Percentiles rank a stretch among this genome's conserved stretches.
These are phyloP conservation scores for Wallacemonas collosoma DNA, from an alignment of 208 protist genomes.

Conservation along the genomic window DNA sequence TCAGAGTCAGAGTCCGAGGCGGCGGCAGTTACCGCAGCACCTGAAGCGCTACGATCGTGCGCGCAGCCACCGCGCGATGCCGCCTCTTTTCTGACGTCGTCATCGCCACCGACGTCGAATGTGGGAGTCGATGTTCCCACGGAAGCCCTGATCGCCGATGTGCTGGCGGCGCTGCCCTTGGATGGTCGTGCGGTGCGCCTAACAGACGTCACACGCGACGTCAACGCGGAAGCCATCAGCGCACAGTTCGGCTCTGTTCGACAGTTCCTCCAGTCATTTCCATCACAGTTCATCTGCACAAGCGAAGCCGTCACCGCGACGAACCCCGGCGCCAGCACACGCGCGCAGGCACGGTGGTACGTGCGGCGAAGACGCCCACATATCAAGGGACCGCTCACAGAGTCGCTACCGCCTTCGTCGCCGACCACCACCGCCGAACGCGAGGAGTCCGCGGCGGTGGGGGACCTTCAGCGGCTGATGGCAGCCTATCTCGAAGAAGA, in stretches of 20 bases:
- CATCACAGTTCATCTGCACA: conserved; percentile 45
- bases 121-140: neutral
- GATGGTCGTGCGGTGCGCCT: conserved; percentile 51
- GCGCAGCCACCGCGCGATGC: no score
- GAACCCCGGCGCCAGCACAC: neutral
- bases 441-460: neutral
- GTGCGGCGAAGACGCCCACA: conserved; percentile 19
- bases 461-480: conserved; percentile 17
- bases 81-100: no score
- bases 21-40: no score
- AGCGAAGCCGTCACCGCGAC: conserved; percentile 4
- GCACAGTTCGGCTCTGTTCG: conserved; percentile 57
- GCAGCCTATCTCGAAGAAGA: conserved; percentile 26
- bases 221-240: conserved; percentile 66
- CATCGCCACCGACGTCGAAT: no score
- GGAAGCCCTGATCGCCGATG: conserved; percentile 31
- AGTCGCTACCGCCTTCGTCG: neutral
- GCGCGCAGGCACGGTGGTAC: conserved; percentile 36
- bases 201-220: conserved; percentile 45
- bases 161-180: conserved; percentile 45
- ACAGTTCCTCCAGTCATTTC: conserved; percentile 49
- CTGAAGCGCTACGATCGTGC: no score
- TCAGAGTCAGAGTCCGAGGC: no score
- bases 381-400: neutral
- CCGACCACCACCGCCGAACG: neutral